A percentile compares a stretch with the other conserved stretches of the same genome.
Evolutionary conservation across 345 rosid species (phyloP).

Genomic region (Moringa oleifera): DNA sequence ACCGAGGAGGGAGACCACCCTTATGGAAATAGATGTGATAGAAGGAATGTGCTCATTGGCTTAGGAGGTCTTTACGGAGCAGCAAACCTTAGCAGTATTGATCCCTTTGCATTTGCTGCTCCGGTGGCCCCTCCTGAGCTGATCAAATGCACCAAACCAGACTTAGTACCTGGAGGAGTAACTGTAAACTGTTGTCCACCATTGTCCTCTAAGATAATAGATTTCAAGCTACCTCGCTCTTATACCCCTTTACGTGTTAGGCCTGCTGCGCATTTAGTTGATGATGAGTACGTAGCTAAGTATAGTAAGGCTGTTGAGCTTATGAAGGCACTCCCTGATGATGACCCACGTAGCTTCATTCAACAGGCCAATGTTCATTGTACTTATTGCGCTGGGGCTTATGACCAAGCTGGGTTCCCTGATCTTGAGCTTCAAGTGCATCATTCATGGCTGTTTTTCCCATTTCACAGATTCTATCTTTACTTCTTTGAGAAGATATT

Average conservation of each 20-base stretch:
- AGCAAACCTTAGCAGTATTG: slow-evolving; percentile 12
- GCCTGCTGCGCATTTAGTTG: background rate
- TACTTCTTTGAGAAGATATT: background rate
- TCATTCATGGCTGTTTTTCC: background rate
- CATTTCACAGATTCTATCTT: background rate
- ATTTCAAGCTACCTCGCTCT: background rate
- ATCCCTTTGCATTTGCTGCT: slow-evolving; percentile 32
- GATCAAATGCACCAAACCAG: background rate
- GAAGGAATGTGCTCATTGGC: slow-evolving; percentile 51
- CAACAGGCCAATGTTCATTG: slow-evolving; percentile 1
- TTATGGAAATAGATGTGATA: slow-evolving; percentile 8
- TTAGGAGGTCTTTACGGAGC: slow-evolving; percentile 52
- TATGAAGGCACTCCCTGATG: background rate
- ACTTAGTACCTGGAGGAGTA: slow-evolving; percentile 22
- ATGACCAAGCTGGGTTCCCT: background rate
- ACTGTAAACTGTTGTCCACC: slow-evolving; percentile 6
- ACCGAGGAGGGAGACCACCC: no score
- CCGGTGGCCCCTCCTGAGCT: slow-evolving; percentile 39
- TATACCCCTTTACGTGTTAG: background rate
- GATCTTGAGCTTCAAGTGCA: background rate
- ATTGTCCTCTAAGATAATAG: slow-evolving; percentile 21
- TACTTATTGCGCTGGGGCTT: background rate
- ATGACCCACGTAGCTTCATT: background rate
- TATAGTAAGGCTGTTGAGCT: background rate
- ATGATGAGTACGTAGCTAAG: background rate